Base-by-base conservation (phyloP, 139 green algal species). In the Pleodorina starrii region DNA sequence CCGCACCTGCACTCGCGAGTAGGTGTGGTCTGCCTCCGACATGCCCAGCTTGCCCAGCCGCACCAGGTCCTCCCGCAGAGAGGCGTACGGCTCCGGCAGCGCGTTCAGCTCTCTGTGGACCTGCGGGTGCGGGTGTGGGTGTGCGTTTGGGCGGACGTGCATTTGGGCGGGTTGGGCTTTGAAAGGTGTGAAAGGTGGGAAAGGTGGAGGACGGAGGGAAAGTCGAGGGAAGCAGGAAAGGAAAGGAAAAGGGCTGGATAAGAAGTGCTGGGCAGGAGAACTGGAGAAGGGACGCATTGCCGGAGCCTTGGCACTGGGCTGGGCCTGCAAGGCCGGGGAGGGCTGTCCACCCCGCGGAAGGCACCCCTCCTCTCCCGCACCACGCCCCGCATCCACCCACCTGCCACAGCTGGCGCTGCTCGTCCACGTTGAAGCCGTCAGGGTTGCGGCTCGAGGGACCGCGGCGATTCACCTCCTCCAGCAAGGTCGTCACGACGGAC, bases 401-500 rank as follows among this genome's bases (percentile, higher is more conserved):
- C 77, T 69, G 77, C 77, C 77, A 84, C 14, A 84, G n/a, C 51
- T 84, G 77, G 32, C 51, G 50, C 32, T 72, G 50, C 50, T 84
- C 77, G 50, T 71, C 48, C 50, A 48, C 17, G 27, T 71, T 50
- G 77, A 36, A 84, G 46, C 51, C 51, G 35, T 48, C 32, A 1
- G 75, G 75, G 48, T 50, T 50, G 2, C 48, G n/a, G 75, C 46
- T 29, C 2, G 46, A 7, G 1, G 77, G 77, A 50, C 77, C 77
- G 14, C 77, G 77, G n/a, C 48, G 48, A 50, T 84, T 84, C 77
- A 71, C 77, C 48, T 84, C 77, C 35, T 69, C 77, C 77, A 84
- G 29, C 48, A 84, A 50, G 44, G 46, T 57, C 10, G 16, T 66
- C 46, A 83, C 75, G 9, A 4, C 19, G 44, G 44, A 29, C 29